Percentiles rank a stretch among this genome's conserved stretches.
Conservation (phyloP, 768 basidiomycete species). For the Tylopilus vinaceipallidus region DNA sequence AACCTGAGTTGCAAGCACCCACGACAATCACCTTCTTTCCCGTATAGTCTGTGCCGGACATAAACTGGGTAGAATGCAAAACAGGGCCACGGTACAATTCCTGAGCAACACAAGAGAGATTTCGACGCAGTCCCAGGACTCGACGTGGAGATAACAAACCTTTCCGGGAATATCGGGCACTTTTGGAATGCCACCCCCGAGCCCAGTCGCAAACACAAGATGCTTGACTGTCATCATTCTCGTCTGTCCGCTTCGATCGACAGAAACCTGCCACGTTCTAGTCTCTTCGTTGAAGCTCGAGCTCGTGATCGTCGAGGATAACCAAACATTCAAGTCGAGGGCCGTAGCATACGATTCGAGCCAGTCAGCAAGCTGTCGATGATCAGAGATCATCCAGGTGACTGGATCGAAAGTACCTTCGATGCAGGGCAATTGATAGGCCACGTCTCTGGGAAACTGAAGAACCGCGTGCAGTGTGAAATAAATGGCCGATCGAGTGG, state of each 20-base stretch:
- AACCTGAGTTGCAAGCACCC: conserved; percentile 62
- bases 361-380: conserved; percentile 54
- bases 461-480: not conserved
- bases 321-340: conserved; percentile 64
- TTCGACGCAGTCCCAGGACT: not conserved
- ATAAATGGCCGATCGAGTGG: not conserved
- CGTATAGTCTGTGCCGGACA: conserved; percentile 40
- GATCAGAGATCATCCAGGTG: not conserved
- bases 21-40: conserved; percentile 67
- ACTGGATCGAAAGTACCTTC: conserved; percentile 36
- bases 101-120: conserved; percentile 21
- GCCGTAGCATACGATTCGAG: conserved; percentile 57
- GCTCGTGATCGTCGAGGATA: conserved; percentile 39
- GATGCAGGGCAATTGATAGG: conserved; percentile 47
- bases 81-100: conserved; percentile 51
- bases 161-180: conserved; percentile 46
- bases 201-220: conserved; percentile 55
- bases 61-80: conserved; percentile 53
- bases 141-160: conserved; percentile 17
- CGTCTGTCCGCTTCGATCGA: conserved; percentile 31
- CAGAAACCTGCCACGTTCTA: conserved; percentile 41
- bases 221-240: conserved; percentile 43
- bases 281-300: conserved; percentile 35
- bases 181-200: conserved; percentile 45
- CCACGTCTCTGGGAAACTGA: conserved; percentile 54